Base-by-base conservation (phyloP, 1,284 basidiomycete species). In the Sparassis latifolia region DNA sequence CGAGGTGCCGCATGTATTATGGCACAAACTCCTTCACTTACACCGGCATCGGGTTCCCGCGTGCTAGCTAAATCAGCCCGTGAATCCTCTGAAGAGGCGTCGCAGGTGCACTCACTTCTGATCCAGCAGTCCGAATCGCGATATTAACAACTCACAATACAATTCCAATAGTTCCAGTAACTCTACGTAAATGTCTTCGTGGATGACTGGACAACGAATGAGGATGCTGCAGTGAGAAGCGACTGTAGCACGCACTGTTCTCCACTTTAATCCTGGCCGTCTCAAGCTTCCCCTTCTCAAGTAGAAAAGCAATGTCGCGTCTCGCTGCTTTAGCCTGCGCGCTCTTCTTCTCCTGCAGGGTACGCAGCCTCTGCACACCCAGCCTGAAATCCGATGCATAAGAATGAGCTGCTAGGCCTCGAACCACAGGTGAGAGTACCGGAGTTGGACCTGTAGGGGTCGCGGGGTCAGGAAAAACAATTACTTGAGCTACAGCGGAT, bases 141-240 rank as follows among this genome's bases (percentile, higher is more conserved):
- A 92, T 29, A 95, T 77, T n/a, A 98, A 71, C 20, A 94, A 81
- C 65, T 99, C 96, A 55, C 86, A 86, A 66, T 97, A 98, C 6
- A 98, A 79, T 72, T 98, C 95, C 38, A 99, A 75, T 4, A 98
- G 73, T 65, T 99, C 95, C 41, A 98, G 70, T 28, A 97, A 75
- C 65, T 97, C 93, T 39, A 90, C 72, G 63, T 88, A 78, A 41
- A 92, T 79, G 62, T 95, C 92, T 61, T 94, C 91, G 61, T 88
- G 81, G 62, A 95, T 92, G 52, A 93, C 84, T 81, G 63, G 33
- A 58, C 30, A 33, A 39, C 42, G 42, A 30, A 10, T 29, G 42
- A 47, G 29, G 31, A 57, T 10, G 29, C 46, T 37, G 44, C 41
- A 12, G 29, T 10, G 49, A 44, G 4, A n/a, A 39, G 41, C 33